Evolutionary conservation across 768 basidiomycete genomes (phyloP), one percentile per base, ranked within the genome.

Genomic region (Kwoniella europaea): DNA sequence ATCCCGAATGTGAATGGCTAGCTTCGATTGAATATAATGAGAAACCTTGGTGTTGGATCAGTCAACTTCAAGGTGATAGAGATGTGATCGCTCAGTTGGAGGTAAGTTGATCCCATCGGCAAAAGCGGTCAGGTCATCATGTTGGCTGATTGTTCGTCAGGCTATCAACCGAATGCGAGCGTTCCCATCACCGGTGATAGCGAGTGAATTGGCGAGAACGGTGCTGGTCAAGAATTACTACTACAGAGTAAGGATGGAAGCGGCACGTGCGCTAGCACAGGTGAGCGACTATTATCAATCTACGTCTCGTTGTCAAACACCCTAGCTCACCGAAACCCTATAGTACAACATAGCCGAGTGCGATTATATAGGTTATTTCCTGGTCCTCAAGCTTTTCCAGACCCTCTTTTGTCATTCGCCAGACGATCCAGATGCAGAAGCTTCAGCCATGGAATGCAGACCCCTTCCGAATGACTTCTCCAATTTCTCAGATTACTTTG

Each of bases 1-100:
- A 99, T 80, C 94, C 97, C 16, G 97, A 99, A 82, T 95, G 97
- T 82, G 97, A 99, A 85, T 99, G 97, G 97, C 92, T 98, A 65
- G 91, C 93, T n/a, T 88, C 88, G 50, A 88, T 98, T 71, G 90
- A 89, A 72, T 98, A 80, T 56, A 57, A 63, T 15, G 73, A 95
- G 62, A 94, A 98, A 85, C 93, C 93, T 54, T 94, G 95, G 85
- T 98, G 94, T 79, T 99, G 95, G 94, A 92, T 96, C 22, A 93
- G 91, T 52, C 97, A 98, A 82, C 85, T 99, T 62, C 93, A 96
- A 84, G 87, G 94, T 67, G 97, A 99, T 84, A 86, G 94, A 71
- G 97, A 99, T 84, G 95, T 99, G 46, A 91, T 98, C 22, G 97
- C 96, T 1, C 97, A 99, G 83, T 86, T 98, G 15, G 95, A 98